Evolutionary conservation across 169 alveolate genomes (phyloP).

Genomic region (Cryptosporidium xiaoi): DNA sequence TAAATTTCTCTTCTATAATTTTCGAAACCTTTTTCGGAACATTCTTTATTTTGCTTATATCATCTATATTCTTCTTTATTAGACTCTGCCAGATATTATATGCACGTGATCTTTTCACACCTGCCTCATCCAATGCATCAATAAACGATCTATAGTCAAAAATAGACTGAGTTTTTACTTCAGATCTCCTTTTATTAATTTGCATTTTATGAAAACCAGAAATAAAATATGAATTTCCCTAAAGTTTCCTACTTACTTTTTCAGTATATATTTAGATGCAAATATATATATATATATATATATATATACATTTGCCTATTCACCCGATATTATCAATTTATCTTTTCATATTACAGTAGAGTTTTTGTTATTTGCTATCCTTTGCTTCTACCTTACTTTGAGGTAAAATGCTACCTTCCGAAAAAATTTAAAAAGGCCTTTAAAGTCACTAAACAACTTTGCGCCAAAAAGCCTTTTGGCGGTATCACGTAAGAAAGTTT

Average conservation of each 20-base stretch:
- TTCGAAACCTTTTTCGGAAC: conserved; percentile 32
- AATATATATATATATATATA: neutral
- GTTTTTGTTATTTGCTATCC: too few relatives aligned
- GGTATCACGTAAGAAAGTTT: too few relatives aligned
- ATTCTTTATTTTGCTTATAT: conserved; percentile 14
- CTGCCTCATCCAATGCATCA: conserved; percentile 20
- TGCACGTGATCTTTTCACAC: conserved; percentile 34
- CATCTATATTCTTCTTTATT: conserved; percentile 20
- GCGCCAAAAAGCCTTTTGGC: too few relatives aligned
- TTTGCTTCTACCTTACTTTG: too few relatives aligned
- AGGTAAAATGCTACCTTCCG: too few relatives aligned
- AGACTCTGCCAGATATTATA: conserved; percentile 46
- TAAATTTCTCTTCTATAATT: conserved; percentile 25
- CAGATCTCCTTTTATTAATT: conserved; percentile 42
- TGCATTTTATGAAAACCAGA: neutral
- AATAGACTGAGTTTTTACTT: conserved; percentile 15
- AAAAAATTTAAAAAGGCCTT: too few relatives aligned
- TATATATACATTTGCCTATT: neutral
- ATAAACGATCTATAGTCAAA: conserved; percentile 38
- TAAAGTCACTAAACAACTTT: too few relatives aligned
- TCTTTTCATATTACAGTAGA: too few relatives aligned
- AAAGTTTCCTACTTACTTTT: neutral
- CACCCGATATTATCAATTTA: too few relatives aligned
- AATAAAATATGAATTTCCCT: neutral
- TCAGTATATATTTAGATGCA: neutral